Evolutionary conservation across 805 yeast genomes (phyloP), one percentile per base, ranked within the genome.

Genomic region (Wickerhamomyces rabaulensis): DNA sequence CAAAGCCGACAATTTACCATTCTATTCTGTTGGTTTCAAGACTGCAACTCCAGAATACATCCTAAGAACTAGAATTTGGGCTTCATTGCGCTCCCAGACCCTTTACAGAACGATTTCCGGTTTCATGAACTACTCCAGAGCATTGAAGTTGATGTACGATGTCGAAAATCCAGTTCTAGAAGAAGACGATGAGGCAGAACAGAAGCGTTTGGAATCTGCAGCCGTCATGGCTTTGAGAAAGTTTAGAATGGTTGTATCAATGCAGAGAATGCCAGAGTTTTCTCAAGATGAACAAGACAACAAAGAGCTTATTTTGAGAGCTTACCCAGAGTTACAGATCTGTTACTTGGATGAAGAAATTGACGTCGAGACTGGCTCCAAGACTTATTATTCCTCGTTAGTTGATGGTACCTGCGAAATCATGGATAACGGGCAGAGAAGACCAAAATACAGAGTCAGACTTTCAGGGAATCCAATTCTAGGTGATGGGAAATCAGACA

Each of bases 401-500:
- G 77, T 87, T 57, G 95, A 87, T 68, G 87, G 87, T 36, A 73
- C 75, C 48, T 82, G 89, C 59, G 80, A 76, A 46, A 71, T 83
- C 42, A 57, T 76, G 42, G 81, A 75, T 41, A 70, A 74, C 53
- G 88, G 89, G 10, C 59, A 71, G 48, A 68, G 85, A 52, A 69
- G 70, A 48, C 88, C 88, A 26, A 79, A 80, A 54, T 81, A 80
- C 56, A 70, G 81, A 54, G 75, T 87, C 41, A 77, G 70, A 54
- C 70, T 87, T 39, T 82, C 91, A 13, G 95, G 95, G 16, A 79
- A 85, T 61, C 95, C 95, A 41, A 83, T 86, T 45, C 71, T 87
- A 49, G 95, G 95, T 41, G 94, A 86, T 62, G 95, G 95, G 47
- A 86, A 86, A 62, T 78, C 90, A 26, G 95, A 87, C 64, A 87